Percentiles rank a stretch among this genome's conserved stretches.
Evolutionary conservation across 441 rosid genomes (phyloP).

Genomic region (Erysimum pusillum): DNA sequence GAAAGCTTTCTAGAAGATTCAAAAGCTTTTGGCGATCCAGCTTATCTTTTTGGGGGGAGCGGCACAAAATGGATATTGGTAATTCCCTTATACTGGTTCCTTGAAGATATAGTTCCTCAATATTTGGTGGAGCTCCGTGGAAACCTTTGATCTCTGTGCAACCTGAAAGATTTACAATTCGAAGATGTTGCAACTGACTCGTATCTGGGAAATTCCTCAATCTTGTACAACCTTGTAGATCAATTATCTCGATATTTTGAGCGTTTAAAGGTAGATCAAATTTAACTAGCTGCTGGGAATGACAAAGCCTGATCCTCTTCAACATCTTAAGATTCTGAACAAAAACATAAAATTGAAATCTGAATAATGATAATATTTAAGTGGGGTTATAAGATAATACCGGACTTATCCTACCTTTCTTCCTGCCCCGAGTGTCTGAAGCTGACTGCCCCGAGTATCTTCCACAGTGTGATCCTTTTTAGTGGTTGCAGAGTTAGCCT

Average conservation of each 20-base stretch:
- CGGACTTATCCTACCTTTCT: slow-evolving; percentile 13
- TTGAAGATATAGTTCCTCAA: slow-evolving; percentile 29
- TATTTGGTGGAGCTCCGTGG: slow-evolving; percentile 33
- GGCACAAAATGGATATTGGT: slow-evolving; percentile 25
- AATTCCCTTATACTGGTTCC: slow-evolving; percentile 34
- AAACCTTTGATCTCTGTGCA: slow-evolving; percentile 16
- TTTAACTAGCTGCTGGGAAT: slow-evolving; percentile 28
- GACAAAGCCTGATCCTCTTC: slow-evolving; percentile 30
- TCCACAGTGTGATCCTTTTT: slow-evolving; percentile 51
- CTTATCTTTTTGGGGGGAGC: slow-evolving; percentile 1
- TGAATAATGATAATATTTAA: background rate
- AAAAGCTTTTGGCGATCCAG: slow-evolving; percentile 13
- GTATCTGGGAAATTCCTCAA: slow-evolving; percentile 16
- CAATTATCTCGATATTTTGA: slow-evolving; percentile 27
- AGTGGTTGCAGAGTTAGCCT: slow-evolving; percentile 38
- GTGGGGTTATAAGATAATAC: background rate
- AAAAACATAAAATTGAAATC: background rate
- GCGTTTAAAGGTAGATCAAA: background rate
- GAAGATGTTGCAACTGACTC: slow-evolving; percentile 19
- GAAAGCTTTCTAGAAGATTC: slow-evolving; percentile 3
- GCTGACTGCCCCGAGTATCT: too few relatives aligned
- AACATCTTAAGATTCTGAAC: slow-evolving; percentile 17
- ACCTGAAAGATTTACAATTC: slow-evolving; percentile 35
- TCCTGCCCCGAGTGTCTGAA: slow-evolving; percentile 29
- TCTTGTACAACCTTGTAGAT: slow-evolving; percentile 43